These are phyloP conservation scores for Paramecium bursaria DNA, from an alignment of 73 alveolate genomes.

Conservation along the genomic window DNA sequence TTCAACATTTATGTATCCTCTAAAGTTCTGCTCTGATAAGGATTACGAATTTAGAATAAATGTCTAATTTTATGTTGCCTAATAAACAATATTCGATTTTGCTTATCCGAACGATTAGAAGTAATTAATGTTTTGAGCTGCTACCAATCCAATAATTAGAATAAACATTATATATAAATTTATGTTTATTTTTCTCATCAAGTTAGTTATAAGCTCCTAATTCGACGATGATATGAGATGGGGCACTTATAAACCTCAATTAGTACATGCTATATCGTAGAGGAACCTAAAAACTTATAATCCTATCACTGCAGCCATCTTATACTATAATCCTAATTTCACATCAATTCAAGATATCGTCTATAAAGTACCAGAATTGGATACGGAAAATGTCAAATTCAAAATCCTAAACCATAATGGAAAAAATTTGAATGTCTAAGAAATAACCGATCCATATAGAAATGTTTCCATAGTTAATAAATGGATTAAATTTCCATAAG, in stretches of 20 bases:
- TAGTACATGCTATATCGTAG: constrained; percentile 60
- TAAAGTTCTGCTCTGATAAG: too few relatives aligned
- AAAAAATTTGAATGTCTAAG: constrained; percentile 37
- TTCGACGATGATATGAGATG: neutral
- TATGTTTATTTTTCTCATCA: too few relatives aligned
- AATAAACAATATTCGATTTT: too few relatives aligned
- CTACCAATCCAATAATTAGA: too few relatives aligned
- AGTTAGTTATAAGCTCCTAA: too few relatives aligned
- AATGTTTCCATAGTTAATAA: neutral
- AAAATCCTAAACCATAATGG: constrained; percentile 59
- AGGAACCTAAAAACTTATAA: constrained; percentile 49
- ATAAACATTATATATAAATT: too few relatives aligned
- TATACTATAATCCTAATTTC: constrained; percentile 12
- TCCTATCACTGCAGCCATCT: constrained; percentile 48
- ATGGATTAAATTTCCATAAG: constrained; percentile 29
- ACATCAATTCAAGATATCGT: neutral
- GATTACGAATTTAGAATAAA: too few relatives aligned
- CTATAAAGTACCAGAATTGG: constrained; percentile 58
- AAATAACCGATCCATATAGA: constrained; percentile 62
- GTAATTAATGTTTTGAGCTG: too few relatives aligned
- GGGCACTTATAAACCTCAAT: constrained; percentile 49
- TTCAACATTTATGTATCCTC: too few relatives aligned
- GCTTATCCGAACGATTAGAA: too few relatives aligned
- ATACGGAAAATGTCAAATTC: constrained; percentile 38
- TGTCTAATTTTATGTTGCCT: too few relatives aligned